Percentiles rank a stretch among this genome's conserved stretches.
phyloP scores from a whole-genome alignment of 495 filamentous ascomycete species.

The Apiosordaria backusii region DNA sequence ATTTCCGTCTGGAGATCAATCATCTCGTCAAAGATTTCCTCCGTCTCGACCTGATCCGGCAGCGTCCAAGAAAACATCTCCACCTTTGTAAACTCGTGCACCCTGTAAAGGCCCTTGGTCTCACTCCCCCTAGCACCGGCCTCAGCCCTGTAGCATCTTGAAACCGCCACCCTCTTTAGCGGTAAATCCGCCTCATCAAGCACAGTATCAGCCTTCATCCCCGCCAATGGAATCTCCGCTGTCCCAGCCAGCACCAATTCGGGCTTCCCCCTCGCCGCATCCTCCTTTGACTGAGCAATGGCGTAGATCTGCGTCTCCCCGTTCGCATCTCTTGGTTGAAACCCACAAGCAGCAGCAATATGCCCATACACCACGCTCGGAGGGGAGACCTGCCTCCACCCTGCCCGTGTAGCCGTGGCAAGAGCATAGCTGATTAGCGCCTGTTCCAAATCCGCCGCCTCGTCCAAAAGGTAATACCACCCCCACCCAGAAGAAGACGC shows the following conservation, averaged over 20 bases:
- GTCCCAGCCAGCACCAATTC: constrained; percentile 75
- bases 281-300: constrained; percentile 58
- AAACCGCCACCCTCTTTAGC: constrained; percentile 73
- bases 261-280: constrained; percentile 58
- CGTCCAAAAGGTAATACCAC: constrained; percentile 91
- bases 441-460: constrained; percentile 86
- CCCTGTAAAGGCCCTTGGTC: constrained; percentile 91
- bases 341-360: constrained; percentile 85
- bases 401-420: constrained; percentile 59
- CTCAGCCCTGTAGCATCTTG: constrained; percentile 89
- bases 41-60: constrained; percentile 43
- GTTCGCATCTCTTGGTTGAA: constrained; percentile 85
- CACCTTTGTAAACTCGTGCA: constrained; percentile 99
- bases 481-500: constrained; percentile 85
- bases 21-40: constrained; percentile 74
- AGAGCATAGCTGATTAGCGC: constrained; percentile 86
- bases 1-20: constrained; percentile 82
- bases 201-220: constrained; percentile 73
- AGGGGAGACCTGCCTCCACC: constrained; percentile 74
- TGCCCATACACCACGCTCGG: constrained; percentile 91
- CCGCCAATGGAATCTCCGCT: constrained; percentile 91
- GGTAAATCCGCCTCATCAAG: constrained; percentile 56
- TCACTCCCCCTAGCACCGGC: constrained; percentile 84
- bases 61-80: constrained; percentile 89
- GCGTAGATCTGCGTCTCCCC: constrained; percentile 88